phyloP scores from a whole-genome alignment of 176 grass and related monocot genomes.

The Zea mays region Zm-B73-REFERENCE-NAM-5.0 NC_050101.1:130692001-130692500 shows the following conservation, averaged over 20 bases:
- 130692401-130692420: slow-evolving; percentile 46
- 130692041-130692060: slow-evolving; percentile 69
- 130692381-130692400: slow-evolving; percentile 33
- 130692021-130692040: slow-evolving; percentile 57
- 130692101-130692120: slow-evolving; percentile 35
- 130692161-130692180: slow-evolving; percentile 54
- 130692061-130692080: slow-evolving; percentile 45
- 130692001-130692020: slow-evolving; percentile 50
- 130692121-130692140: slow-evolving; percentile 54
- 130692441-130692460: neutral
- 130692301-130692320: neutral
- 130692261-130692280: slow-evolving; percentile 63
- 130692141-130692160: slow-evolving; percentile 72
- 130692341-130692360: slow-evolving; percentile 48
- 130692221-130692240: slow-evolving; percentile 69
- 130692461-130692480: slow-evolving; percentile 64
- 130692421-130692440: slow-evolving; percentile 66
- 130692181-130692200: slow-evolving; percentile 66
- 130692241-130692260: slow-evolving; percentile 71
- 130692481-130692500: slow-evolving; percentile 65
- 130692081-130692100: slow-evolving; percentile 49
- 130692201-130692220: slow-evolving; percentile 46
- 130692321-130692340: slow-evolving; percentile 43
- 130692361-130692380: slow-evolving; percentile 14
- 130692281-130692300: neutral